Percentiles rank a stretch among this genome's conserved stretches.
These are phyloP conservation scores for Durotheca rogersii DNA, from an alignment of 495 filamentous ascomycete species.

Conservation along the genomic window DNA sequence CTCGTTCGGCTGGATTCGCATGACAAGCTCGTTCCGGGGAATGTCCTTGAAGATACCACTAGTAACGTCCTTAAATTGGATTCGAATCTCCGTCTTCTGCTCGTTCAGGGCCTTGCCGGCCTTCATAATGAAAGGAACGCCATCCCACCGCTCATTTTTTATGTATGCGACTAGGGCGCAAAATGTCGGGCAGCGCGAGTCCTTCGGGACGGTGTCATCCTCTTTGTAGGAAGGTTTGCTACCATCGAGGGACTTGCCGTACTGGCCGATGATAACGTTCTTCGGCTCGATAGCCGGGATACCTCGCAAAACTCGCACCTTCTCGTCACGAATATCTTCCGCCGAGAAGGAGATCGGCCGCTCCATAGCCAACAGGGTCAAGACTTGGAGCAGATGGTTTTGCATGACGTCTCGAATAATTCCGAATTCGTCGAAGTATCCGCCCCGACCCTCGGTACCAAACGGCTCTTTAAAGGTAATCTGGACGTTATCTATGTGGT, in stretches of 20 bases:
- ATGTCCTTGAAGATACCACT: slow-evolving; percentile 99
- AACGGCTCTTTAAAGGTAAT: slow-evolving; percentile 99
- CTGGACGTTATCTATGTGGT: slow-evolving; percentile 98
- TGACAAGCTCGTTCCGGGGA: slow-evolving; percentile 97
- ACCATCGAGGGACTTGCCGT: slow-evolving; percentile 93
- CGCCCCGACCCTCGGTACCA: slow-evolving; percentile 97
- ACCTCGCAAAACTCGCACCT: slow-evolving; percentile 90
- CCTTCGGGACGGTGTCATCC: slow-evolving; percentile 97
- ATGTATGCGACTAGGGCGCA: slow-evolving; percentile 96
- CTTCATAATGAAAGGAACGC: slow-evolving; percentile 99
- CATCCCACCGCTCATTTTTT: slow-evolving; percentile 99
- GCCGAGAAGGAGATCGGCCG: slow-evolving; percentile 96
- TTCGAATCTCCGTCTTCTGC: slow-evolving; percentile 99
- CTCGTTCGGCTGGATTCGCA: slow-evolving; percentile 99
- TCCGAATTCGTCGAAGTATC: slow-evolving; percentile 99
- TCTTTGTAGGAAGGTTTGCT: slow-evolving; percentile 98
- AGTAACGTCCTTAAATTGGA: slow-evolving; percentile 99
- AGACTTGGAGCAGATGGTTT: slow-evolving; percentile 92
- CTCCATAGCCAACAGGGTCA: slow-evolving; percentile 98
- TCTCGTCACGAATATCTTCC: slow-evolving; percentile 98
- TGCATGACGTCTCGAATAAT: slow-evolving; percentile 99
- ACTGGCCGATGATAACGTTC: slow-evolving; percentile 99
- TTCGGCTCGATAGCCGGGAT: slow-evolving; percentile 97
- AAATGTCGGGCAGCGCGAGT: slow-evolving; percentile 96
- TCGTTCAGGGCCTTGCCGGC: slow-evolving; percentile 98